phyloP scores from a whole-genome alignment of 1,139 yeast genomes.

The Candida tetrigidarum region DNA sequence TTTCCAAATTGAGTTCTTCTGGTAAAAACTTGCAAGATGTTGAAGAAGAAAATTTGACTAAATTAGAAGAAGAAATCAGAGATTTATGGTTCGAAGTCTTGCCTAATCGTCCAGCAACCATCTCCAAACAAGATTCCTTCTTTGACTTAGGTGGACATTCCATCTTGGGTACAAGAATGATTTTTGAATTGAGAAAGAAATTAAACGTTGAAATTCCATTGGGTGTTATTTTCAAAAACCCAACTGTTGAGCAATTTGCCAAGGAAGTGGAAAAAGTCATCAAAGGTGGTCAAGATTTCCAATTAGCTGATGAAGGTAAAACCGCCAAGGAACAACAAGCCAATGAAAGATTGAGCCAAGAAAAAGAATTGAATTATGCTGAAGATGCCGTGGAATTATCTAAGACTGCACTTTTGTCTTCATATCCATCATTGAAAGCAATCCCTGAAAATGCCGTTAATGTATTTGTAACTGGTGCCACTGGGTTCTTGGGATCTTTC shows the following conservation, averaged over 20 bases:
- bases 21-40: slow-evolving; percentile 31
- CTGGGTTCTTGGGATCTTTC: slow-evolving; percentile 95
- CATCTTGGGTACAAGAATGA: slow-evolving; percentile 95
- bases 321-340: slow-evolving; percentile 5
- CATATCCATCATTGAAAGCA: slow-evolving; percentile 34
- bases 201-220: slow-evolving; percentile 83
- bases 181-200: slow-evolving; percentile 83
- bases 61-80: slow-evolving; percentile 68
- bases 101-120: slow-evolving; percentile 82
- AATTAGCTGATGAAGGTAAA: slow-evolving; percentile 41
- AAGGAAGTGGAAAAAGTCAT: slow-evolving; percentile 63
- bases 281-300: slow-evolving; percentile 50
- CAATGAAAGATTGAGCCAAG: slow-evolving; percentile 21
- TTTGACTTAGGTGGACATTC: slow-evolving; percentile 99
- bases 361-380: slow-evolving; percentile 56
- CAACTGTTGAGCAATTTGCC: slow-evolving; percentile 83
- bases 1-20: slow-evolving; percentile 45
- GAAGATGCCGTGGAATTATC: slow-evolving; percentile 72
- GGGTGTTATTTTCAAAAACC: slow-evolving; percentile 86
- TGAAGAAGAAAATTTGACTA: slow-evolving; percentile 55
- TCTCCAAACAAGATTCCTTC: slow-evolving; percentile 83
- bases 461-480: slow-evolving; percentile 91
- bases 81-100: slow-evolving; percentile 86
- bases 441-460: slow-evolving; percentile 48
- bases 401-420: slow-evolving; percentile 44